phyloP scores from a whole-genome alignment of 176 grass and related monocot genomes.

The Musa itinerans region DNA sequence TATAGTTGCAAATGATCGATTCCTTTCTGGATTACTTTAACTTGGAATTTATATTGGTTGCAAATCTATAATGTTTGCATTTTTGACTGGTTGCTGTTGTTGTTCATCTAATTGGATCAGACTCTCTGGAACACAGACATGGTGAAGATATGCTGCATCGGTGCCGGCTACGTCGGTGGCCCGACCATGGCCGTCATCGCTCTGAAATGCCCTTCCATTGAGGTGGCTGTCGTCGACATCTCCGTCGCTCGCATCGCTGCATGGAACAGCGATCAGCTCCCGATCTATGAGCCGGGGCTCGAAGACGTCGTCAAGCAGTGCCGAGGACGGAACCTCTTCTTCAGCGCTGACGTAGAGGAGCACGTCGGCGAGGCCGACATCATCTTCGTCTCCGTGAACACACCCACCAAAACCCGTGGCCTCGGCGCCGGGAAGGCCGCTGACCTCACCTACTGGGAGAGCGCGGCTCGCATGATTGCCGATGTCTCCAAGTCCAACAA shows the following conservation, averaged over 20 bases:
- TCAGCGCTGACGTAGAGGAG: conserved; percentile 7
- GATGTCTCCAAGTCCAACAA: conserved; percentile 9
- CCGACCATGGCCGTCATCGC: conserved; percentile 15
- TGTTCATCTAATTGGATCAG: too few relatives aligned
- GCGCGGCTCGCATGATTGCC: conserved; percentile 7
- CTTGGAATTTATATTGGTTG: too few relatives aligned
- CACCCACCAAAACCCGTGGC: conserved; percentile 7
- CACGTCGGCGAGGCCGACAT: background rate
- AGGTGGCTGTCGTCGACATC: conserved; percentile 3
- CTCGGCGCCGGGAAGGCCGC: conserved; percentile 8
- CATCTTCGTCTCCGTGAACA: conserved; percentile 14
- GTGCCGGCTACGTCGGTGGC: conserved; percentile 13
- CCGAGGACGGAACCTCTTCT: conserved; percentile 11
- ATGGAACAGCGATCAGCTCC: conserved; percentile 10
- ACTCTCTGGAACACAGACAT: too few relatives aligned
- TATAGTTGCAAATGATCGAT: too few relatives aligned
- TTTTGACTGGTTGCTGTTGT: too few relatives aligned
- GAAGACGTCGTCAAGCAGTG: background rate
- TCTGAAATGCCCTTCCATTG: conserved; percentile 6
- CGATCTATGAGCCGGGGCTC: conserved; percentile 12
- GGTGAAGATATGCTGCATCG: conserved; percentile 16
- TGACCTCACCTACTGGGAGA: conserved; percentile 13
- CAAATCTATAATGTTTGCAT: too few relatives aligned
- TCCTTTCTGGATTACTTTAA: too few relatives aligned
- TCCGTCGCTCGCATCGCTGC: conserved; percentile 1